Percentiles rank a stretch among this genome's conserved stretches.
These are phyloP conservation scores for Salix purpurea DNA, from an alignment of 345 rosid genomes.

Conservation along the genomic window DNA sequence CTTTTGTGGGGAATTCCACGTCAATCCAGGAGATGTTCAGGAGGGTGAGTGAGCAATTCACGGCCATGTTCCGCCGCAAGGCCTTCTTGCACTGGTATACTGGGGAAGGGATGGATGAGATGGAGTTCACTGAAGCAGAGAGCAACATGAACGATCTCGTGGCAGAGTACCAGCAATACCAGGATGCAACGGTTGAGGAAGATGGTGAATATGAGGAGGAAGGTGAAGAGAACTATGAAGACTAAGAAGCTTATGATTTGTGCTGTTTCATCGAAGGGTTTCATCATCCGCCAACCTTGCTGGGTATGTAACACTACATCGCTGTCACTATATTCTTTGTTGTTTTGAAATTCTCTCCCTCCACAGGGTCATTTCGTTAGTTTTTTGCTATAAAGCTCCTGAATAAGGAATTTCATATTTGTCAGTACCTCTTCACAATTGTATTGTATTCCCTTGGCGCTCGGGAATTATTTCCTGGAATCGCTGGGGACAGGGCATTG, in stretches of 20 bases:
- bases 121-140: constrained; percentile 98
- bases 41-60: constrained; percentile 97
- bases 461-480: not conserved
- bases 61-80: constrained; percentile 94
- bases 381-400: constrained; percentile 4
- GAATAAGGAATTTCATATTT: constrained; percentile 15
- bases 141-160: constrained; percentile 97
- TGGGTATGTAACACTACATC: constrained; percentile 5
- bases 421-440: not conserved
- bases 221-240: constrained; percentile 37
- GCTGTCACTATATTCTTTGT: constrained; percentile 4
- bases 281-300: not conserved
- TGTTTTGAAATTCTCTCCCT: not conserved
- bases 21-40: constrained; percentile 97
- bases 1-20: constrained; percentile 74
- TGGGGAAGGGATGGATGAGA: constrained; percentile 97
- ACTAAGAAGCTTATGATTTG: constrained; percentile 6
- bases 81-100: constrained; percentile 98
- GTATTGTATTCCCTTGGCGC: not conserved
- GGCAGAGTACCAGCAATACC: constrained; percentile 93
- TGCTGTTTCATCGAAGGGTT: not conserved
- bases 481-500: not conserved
- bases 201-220: constrained; percentile 76
- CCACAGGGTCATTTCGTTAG: constrained; percentile 1
- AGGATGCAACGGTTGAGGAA: constrained; percentile 89